phyloP scores from a whole-genome alignment of 169 alveolate genomes.

The Plasmodium inui region DNA sequence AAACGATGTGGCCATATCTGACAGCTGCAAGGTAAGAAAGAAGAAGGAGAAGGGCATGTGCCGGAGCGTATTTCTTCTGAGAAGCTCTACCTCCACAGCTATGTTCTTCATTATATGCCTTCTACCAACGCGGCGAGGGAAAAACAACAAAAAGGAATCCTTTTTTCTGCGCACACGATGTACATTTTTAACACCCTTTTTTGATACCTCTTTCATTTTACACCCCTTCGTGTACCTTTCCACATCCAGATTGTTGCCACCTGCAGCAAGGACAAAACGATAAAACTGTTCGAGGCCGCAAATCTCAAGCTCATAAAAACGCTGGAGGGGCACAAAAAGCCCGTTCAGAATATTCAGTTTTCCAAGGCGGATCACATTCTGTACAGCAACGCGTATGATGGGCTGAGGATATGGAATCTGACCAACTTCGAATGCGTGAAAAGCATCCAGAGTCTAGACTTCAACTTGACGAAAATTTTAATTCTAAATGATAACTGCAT shows the following conservation, averaged over 20 bases:
- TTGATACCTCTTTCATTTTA: too few species aligned
- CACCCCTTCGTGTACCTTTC: background rate
- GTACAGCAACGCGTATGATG: conserved; percentile 60
- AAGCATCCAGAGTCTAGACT: conserved; percentile 72
- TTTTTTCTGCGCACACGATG: background rate
- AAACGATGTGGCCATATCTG: conserved; percentile 66
- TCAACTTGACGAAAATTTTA: conserved; percentile 46
- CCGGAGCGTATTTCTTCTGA: too few species aligned
- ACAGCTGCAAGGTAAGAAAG: conserved; percentile 42
- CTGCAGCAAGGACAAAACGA: conserved; percentile 70
- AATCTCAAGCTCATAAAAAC: conserved; percentile 21
- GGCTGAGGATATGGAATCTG: conserved; percentile 58
- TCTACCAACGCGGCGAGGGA: too few species aligned
- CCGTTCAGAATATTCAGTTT: conserved; percentile 65
- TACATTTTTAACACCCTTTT: too few species aligned
- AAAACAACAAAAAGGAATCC: background rate
- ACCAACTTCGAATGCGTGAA: conserved; percentile 36
- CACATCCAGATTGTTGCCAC: conserved; percentile 48
- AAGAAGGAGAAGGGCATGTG: background rate
- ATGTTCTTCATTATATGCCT: too few species aligned
- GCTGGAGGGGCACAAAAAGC: conserved; percentile 72
- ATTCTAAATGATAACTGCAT: conserved; percentile 55
- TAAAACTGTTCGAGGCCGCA: conserved; percentile 50
- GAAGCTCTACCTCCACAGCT: too few species aligned
- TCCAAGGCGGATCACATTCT: conserved; percentile 19